These are phyloP conservation scores for Meyerozyma carpophila DNA, from an alignment of 1,139 yeast species.

Conservation along the genomic window DNA sequence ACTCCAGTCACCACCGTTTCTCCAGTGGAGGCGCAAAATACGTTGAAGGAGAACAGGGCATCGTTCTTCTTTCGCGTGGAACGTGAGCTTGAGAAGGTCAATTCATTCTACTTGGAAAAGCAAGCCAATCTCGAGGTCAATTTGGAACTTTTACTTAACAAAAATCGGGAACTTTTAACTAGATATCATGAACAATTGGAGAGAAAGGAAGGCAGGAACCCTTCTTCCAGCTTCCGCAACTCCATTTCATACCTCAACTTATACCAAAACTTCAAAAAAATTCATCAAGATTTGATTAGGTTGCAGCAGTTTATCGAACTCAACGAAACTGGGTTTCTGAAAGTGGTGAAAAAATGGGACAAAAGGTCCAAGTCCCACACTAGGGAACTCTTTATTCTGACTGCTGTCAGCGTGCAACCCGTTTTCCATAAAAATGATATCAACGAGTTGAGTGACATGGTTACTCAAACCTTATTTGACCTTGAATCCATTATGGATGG, in stretches of 20 bases:
- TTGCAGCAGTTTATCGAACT: conserved; percentile 90
- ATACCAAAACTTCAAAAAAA: conserved; percentile 84
- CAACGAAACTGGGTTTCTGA: conserved; percentile 92
- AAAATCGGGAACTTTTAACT: conserved; percentile 55
- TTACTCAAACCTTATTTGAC: conserved; percentile 72
- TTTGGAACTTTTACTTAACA: conserved; percentile 68
- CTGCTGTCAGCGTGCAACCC: conserved; percentile 95
- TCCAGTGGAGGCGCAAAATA: conserved; percentile 42
- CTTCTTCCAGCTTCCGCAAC: conserved; percentile 29
- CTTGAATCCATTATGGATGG: conserved; percentile 85
- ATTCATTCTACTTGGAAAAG: conserved; percentile 80
- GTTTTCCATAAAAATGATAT: conserved; percentile 89
- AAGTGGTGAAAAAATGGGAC: conserved; percentile 96
- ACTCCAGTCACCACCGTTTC: conserved; percentile 9
- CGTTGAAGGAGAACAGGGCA: conserved; percentile 85
- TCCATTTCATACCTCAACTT: conserved; percentile 46
- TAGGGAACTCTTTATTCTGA: conserved; percentile 80
- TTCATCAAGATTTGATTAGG: conserved; percentile 80
- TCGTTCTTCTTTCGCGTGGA: conserved; percentile 89
- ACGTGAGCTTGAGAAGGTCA: conserved; percentile 91
- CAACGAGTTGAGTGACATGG: conserved; percentile 77
- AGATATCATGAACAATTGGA: conserved; percentile 28
- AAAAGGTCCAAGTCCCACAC: conserved; percentile 93
- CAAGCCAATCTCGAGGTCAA: conserved; percentile 81
- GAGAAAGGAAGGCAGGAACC: conserved; percentile 9